These are phyloP conservation scores for Scytalidium sp. DNA, from an alignment of 2,329 filamentous ascomycete genomes.

Conservation along the genomic window DNA sequence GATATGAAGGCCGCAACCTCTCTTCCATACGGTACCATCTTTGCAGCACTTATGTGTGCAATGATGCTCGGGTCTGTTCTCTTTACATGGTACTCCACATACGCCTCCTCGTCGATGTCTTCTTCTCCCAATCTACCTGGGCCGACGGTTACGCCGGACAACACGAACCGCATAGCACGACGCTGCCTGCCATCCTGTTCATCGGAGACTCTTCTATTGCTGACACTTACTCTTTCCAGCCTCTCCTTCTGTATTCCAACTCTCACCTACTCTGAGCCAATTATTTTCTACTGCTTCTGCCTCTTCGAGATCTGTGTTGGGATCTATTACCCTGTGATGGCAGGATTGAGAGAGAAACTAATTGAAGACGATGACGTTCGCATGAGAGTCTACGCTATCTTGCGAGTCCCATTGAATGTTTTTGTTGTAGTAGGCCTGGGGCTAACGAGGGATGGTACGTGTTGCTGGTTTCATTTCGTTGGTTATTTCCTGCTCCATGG, in stretches of 20 bases:
- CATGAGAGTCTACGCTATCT: slow-evolving; percentile 51
- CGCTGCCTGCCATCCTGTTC: neutral
- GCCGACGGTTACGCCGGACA: slow-evolving; percentile 4
- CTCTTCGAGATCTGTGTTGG: slow-evolving; percentile 54
- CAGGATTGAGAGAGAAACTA: slow-evolving; percentile 45
- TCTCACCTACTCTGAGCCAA: slow-evolving; percentile 37
- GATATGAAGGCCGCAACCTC: slow-evolving; percentile 1
- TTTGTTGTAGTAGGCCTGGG: slow-evolving; percentile 49
- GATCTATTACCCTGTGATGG: slow-evolving; percentile 54
- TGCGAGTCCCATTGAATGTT: slow-evolving; percentile 55
- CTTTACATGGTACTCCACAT: slow-evolving; percentile 34
- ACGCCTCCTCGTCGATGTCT: neutral
- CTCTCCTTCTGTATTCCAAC: slow-evolving; percentile 38
- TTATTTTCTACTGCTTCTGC: slow-evolving; percentile 54
- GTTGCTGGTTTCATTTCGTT: neutral
- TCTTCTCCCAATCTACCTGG: slow-evolving; percentile 7
- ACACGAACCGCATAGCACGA: neutral
- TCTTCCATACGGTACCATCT: slow-evolving; percentile 46
- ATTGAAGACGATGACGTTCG: slow-evolving; percentile 49
- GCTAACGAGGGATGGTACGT: slow-evolving; percentile 38
- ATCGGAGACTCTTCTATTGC: slow-evolving; percentile 28
- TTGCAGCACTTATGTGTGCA: slow-evolving; percentile 54
- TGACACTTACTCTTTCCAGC: slow-evolving; percentile 33
- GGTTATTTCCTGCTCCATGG: neutral
- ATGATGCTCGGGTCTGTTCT: slow-evolving; percentile 55